Evolutionary conservation across 129 eudicot species (phyloP), one percentile per base, ranked within the genome.

Genomic region (Arctium minus): DNA sequence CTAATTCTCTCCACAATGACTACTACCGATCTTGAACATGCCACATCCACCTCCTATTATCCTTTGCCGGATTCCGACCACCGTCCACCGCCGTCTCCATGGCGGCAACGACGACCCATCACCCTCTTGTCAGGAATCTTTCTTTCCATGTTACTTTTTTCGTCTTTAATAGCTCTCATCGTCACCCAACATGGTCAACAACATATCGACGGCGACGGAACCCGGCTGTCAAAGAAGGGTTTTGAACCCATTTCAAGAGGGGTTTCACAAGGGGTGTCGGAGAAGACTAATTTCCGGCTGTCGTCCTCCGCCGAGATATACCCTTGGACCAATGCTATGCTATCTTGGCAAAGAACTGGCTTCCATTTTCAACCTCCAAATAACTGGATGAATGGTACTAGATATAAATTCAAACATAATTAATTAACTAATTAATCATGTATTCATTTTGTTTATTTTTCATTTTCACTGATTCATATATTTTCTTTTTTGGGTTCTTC

Each of bases 341-440:
- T 96, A 72, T 75, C 91, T 56, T 96, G 99, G 99, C 99, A 96
- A 79, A 90, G 97, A 67, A 91, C 97, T 0, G 85, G 91, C 35
- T 96, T 73, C 86, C 99, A 96, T 74, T 96, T 96, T 80, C 99
- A 96, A 76, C 99, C 99, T 10, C 88, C 90, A 65, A 80, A 93
- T 77, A 91, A 96, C 82, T 96, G 97, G 99, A 96, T 96, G 98
- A 93, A 93, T 81, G 99, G 99, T 96, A 84, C 40, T 82, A 2
- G 1, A 39, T 4, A 29, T 10, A 53, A 18, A n/a, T 11, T 70
- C 3, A 79, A 22, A 27, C 65, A 76, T 40, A 31, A 44, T 22
- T 65, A 64, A 68, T 22, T 12, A 9, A 29, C 8, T 36, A 72
- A 11, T 64, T 5, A 2, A 35, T 1, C 15, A 82, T 6, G 9